Percentiles rank a stretch among this genome's conserved stretches.
Evolutionary conservation across 495 filamentous ascomycete genomes (phyloP).

Genomic region (Trichocladium antarcticum): DNA sequence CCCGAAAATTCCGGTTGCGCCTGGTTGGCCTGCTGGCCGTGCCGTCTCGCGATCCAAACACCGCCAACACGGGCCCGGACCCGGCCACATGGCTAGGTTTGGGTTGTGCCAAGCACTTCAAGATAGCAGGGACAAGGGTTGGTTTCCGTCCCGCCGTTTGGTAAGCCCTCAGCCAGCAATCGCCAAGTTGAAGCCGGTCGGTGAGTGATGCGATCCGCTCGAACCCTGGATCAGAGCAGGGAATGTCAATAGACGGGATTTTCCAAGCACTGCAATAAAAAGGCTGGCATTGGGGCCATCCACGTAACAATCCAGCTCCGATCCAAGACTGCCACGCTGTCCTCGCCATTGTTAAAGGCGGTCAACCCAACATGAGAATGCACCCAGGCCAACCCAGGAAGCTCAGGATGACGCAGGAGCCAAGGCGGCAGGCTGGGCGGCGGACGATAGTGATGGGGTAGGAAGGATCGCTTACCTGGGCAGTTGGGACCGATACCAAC

Average conservation of each 20-base stretch:
- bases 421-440: too few species aligned
- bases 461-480: too few species aligned
- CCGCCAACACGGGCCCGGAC: neutral
- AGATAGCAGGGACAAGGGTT: neutral
- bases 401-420: too few species aligned
- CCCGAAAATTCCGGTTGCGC: neutral
- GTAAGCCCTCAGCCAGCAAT: neutral
- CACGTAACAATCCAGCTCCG: too few species aligned
- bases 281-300: too few species aligned
- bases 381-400: too few species aligned
- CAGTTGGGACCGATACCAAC: too few species aligned
- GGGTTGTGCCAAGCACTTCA: neutral
- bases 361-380: too few species aligned
- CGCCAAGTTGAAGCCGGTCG: neutral
- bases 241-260: neutral
- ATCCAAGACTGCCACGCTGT: too few species aligned
- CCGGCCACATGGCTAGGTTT: slow-evolving; percentile 1
- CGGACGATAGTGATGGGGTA: too few species aligned
- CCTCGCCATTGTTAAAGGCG: too few species aligned
- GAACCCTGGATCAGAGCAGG: neutral
- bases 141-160: neutral
- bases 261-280: neutral
- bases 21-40: neutral
- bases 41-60: neutral
- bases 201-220: neutral